Conservation (phyloP, 768 basidiomycete species). For the Naganishia antarctica region DNA sequence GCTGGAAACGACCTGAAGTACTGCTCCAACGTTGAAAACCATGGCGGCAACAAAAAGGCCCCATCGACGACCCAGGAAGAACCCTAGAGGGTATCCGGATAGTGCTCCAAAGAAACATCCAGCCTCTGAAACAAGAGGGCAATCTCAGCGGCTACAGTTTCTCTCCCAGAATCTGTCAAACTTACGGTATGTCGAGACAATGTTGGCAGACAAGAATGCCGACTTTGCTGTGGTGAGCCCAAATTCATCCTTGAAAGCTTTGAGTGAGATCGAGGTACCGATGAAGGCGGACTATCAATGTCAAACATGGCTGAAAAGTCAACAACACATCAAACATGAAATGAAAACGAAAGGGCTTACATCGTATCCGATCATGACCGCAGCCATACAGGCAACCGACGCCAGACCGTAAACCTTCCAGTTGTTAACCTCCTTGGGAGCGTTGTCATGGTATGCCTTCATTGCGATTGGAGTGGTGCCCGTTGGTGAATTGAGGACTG, state of each 20-base stretch:
- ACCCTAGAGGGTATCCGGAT: conserved; percentile 24
- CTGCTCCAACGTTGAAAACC: conserved; percentile 53
- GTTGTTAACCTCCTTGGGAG: conserved; percentile 46
- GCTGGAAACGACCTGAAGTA: conserved; percentile 43
- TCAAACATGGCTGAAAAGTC: conserved; percentile 35
- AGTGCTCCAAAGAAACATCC: conserved; percentile 27
- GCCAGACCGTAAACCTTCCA: conserved; percentile 51
- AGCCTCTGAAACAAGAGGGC: not conserved
- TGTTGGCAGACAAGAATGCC: conserved; percentile 51
- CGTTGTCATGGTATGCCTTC: conserved; percentile 6
- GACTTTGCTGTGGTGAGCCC: conserved; percentile 38
- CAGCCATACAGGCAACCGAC: conserved; percentile 50
- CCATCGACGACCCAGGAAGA: conserved; percentile 28
- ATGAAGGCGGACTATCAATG: conserved; percentile 51
- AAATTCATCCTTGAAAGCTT: conserved; percentile 54
- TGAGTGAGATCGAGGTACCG: conserved; percentile 51
- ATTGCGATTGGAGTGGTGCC: not conserved
- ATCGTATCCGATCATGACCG: conserved; percentile 49
- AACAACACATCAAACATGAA: not conserved
- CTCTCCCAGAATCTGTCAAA: conserved; percentile 19
- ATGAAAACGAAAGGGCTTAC: conserved; percentile 28
- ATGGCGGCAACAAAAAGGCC: conserved; percentile 27
- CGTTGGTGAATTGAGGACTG: not conserved
- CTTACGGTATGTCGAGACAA: conserved; percentile 54
- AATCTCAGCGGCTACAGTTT: no score